Conservation (phyloP, 495 filamentous ascomycete species). For the Trichoderma parareesei region DNA sequence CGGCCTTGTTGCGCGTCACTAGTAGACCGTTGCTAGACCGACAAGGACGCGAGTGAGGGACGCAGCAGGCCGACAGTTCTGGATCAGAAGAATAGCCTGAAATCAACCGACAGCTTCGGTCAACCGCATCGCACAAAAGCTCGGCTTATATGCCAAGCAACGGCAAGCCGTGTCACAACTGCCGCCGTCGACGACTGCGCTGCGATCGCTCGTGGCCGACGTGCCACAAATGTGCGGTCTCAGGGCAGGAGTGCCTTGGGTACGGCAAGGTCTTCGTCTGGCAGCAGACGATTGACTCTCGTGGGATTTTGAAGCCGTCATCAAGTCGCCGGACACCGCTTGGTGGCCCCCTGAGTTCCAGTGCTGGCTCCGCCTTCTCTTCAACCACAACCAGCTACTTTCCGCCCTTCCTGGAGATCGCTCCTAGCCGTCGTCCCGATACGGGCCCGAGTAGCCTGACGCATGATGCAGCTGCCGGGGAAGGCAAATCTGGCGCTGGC, state of each 20-base stretch:
- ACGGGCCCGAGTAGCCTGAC: not conserved
- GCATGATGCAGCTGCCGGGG: not conserved
- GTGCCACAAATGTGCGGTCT: constrained; percentile 40
- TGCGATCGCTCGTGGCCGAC: constrained; percentile 44
- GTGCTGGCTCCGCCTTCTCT: not conserved
- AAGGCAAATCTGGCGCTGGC: not conserved
- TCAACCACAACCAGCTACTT: not conserved
- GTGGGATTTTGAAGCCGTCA: constrained; percentile 7
- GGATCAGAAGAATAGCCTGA: constrained; percentile 12
- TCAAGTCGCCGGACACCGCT: not conserved
- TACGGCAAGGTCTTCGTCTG: constrained; percentile 36
- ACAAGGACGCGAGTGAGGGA: not conserved
- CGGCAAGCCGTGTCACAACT: constrained; percentile 37
- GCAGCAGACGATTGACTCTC: constrained; percentile 26
- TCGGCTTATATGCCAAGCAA: constrained; percentile 11
- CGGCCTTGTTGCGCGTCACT: constrained; percentile 6
- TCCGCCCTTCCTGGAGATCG: not conserved
- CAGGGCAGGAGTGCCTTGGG: constrained; percentile 40
- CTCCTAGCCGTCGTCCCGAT: not conserved
- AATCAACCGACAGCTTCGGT: constrained; percentile 19
- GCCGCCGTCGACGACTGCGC: constrained; percentile 43
- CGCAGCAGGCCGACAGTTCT: not conserved
- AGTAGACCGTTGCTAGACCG: constrained; percentile 7
- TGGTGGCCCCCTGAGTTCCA: not conserved
- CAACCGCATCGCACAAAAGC: constrained; percentile 13